phyloP scores from a whole-genome alignment of 306 rosid genomes.

The Dryas alaskensis region DNA sequence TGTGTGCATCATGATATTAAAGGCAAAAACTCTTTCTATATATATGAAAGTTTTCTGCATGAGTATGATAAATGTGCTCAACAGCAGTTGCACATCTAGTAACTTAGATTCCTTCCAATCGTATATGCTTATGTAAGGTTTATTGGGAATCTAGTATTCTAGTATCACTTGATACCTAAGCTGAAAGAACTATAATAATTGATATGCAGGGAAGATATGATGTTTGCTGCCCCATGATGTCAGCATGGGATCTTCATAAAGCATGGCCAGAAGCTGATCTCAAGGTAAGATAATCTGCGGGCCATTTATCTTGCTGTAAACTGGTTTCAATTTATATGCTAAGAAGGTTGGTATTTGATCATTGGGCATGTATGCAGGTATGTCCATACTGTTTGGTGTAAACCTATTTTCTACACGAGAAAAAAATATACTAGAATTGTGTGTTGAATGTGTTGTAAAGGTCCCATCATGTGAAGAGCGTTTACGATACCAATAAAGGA shows the following conservation, averaged over 20 bases:
- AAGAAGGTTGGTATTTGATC: neutral
- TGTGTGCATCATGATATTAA: neutral
- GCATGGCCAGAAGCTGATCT: constrained; percentile 96
- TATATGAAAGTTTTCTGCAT: neutral
- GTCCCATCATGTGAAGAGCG: neutral
- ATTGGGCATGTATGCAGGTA: neutral
- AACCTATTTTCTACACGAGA: neutral
- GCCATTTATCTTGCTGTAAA: constrained; percentile 7
- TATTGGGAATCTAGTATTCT: neutral
- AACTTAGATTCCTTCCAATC: neutral
- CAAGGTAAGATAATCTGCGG: constrained; percentile 39
- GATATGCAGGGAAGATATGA: constrained; percentile 86
- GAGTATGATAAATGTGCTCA: neutral
- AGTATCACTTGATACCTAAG: neutral
- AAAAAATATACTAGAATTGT: neutral
- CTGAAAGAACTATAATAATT: neutral
- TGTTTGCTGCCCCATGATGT: constrained; percentile 92
- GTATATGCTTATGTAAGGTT: neutral
- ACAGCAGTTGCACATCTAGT: neutral
- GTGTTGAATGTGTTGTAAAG: neutral
- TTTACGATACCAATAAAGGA: neutral
- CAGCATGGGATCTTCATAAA: constrained; percentile 99
- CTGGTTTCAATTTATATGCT: neutral
- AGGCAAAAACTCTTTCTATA: neutral
- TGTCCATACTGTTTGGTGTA: neutral